A percentile compares a stretch with the other conserved stretches of the same genome.
Conservation (phyloP, 768 basidiomycete genomes). For the Mycena leptocephala region DNA sequence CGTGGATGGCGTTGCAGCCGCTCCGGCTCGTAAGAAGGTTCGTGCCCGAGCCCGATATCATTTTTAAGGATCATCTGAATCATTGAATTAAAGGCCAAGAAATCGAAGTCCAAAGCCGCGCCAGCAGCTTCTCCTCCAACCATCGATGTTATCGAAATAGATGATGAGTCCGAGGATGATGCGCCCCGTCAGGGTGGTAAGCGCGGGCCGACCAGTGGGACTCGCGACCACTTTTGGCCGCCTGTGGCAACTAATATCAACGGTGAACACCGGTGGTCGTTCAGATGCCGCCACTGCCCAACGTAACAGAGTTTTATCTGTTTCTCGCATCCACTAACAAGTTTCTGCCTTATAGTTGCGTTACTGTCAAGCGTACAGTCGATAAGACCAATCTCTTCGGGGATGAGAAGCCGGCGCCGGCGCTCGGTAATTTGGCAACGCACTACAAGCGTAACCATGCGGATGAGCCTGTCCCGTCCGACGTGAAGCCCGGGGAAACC, state of each 20-base stretch:
- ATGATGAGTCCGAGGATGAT: not conserved
- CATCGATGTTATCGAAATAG: too few species aligned
- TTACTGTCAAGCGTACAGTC: too few species aligned
- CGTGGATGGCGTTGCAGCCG: not conserved
- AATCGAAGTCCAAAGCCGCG: not conserved
- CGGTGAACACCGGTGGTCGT: not conserved
- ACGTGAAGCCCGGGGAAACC: too few species aligned
- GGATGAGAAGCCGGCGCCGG: not conserved
- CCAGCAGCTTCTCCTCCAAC: not conserved
- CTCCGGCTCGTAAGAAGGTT: not conserved
- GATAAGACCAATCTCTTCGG: not conserved
- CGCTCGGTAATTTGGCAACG: not conserved
- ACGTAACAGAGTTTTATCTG: too few species aligned
- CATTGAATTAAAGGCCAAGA: not conserved
- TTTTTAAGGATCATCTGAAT: not conserved
- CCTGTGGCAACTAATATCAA: too few species aligned
- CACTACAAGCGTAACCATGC: not conserved
- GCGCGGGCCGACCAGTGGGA: too few species aligned
- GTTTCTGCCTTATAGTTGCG: too few species aligned
- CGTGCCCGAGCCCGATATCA: not conserved
- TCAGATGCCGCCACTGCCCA: not conserved
- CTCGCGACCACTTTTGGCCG: too few species aligned
- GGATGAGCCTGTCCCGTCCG: not conserved
- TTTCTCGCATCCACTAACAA: too few species aligned
- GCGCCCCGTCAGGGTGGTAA: too few species aligned